A percentile compares a stretch with the other conserved stretches of the same genome.
These are phyloP conservation scores for Globisporangium viniferum DNA, from an alignment of 352 stramenopile species.

Conservation along the genomic window DNA sequence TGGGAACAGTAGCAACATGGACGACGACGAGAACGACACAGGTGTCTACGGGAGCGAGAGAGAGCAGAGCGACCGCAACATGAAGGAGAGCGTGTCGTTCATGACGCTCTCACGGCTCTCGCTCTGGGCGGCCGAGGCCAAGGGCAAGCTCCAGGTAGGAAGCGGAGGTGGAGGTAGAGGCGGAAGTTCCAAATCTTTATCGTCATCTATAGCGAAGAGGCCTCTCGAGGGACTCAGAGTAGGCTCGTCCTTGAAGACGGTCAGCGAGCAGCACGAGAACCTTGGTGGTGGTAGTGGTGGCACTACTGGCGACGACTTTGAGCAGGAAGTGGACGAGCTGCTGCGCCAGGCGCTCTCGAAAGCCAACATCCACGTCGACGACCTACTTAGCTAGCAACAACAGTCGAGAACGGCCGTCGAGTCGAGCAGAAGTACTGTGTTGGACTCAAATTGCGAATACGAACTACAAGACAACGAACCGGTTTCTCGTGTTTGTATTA, in stretches of 20 bases:
- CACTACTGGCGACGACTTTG: constrained; percentile 27
- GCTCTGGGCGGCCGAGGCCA: constrained; percentile 53
- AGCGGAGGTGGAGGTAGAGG: background rate
- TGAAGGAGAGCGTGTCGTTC: constrained; percentile 62
- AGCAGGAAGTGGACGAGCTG: constrained; percentile 36
- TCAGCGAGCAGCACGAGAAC: constrained; percentile 11
- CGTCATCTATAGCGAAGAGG: background rate
- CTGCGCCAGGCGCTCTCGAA: constrained; percentile 51
- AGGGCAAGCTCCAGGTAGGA: constrained; percentile 35
- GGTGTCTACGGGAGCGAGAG: background rate
- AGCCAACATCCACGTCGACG: constrained; percentile 41
- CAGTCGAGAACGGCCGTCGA: background rate
- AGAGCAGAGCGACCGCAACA: constrained; percentile 9
- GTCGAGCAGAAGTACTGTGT: too few species aligned
- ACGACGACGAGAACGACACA: constrained; percentile 26
- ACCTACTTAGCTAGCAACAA: constrained; percentile 3
- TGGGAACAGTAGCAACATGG: constrained; percentile 6
- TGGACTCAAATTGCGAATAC: too few species aligned
- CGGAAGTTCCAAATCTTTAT: background rate
- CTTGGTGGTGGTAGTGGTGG: background rate
- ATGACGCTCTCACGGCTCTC: constrained; percentile 56
- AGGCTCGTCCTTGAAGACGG: background rate
- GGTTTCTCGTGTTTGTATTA: too few species aligned
- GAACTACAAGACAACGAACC: too few species aligned
- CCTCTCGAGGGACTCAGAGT: background rate